Evolutionary conservation across 2,329 filamentous ascomycete species (phyloP), one percentile per base, ranked within the genome.

Genomic region (Metarhizium guizhouense): DNA sequence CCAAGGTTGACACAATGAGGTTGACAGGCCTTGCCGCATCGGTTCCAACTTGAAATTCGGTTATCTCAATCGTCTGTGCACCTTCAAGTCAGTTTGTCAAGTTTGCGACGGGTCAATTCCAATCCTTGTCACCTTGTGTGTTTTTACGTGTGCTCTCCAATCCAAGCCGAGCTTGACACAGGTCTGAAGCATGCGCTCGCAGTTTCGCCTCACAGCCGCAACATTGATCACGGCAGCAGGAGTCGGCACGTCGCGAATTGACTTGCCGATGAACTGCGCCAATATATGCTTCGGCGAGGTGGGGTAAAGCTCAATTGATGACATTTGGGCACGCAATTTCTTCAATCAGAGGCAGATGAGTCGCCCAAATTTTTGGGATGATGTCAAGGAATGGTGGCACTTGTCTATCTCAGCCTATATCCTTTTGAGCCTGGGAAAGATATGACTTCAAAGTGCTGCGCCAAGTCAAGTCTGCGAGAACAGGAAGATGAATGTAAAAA

Each of bases 121-220:
- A 30, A 6, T 16, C 3, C 8, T 4, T 30, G 64, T 55, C 70
- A 86, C 86, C 75, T 94, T 94, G 69, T 94, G 89, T 25, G 87
- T 91, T 72, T 94, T 94, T 57, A 93, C 83, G 67, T 94, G 89
- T 1, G 86, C 85, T 57, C 89, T 76, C 74, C 90, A 93, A 6
- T 77, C 79, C 29, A 92, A 75, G 0, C 77, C 74, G 14, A 92
- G 70, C 52, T 72, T 71, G 45, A 77, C 67, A 14, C 80, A 78
- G 0, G 87, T 81, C 13, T 83, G 74, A 6, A 90, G 79, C 87
- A 94, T 92, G 40, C 81, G 75, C 58, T 75, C 70, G 69, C 88
- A 93, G 64, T 93, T 90, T 51, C 77, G 73, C 54, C 80, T 74
- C 29, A 90, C 72, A 47, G 86, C 83, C 3, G 83, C 82, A 11